Evolutionary conservation across 2,329 filamentous ascomycete genomes (phyloP).

Genomic region (Aspergillus sp.): DNA sequence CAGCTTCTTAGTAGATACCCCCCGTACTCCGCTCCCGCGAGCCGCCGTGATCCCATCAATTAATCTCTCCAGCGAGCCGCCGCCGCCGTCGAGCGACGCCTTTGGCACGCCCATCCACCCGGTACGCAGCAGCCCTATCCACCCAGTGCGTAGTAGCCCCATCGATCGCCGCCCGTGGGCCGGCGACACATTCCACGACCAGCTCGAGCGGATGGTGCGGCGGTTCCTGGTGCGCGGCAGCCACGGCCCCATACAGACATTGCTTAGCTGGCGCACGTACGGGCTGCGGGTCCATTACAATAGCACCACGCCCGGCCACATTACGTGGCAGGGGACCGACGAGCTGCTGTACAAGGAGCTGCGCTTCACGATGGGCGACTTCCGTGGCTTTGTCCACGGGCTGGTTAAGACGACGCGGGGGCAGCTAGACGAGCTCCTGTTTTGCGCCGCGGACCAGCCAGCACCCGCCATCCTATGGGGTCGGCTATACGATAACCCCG

Average conservation of each 20-base stretch:
- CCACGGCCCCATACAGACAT: constrained; percentile 2
- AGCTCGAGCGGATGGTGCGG: background rate
- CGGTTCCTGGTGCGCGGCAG: constrained; percentile 4
- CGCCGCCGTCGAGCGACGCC: background rate
- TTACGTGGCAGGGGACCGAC: background rate
- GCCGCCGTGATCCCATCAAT: background rate
- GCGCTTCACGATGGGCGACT: constrained; percentile 6
- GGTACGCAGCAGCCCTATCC: background rate
- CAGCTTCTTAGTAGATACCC: background rate
- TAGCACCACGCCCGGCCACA: background rate
- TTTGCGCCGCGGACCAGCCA: background rate
- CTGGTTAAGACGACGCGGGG: background rate
- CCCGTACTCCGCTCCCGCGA: background rate
- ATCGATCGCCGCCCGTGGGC: background rate
- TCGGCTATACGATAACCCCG: constrained; percentile 1
- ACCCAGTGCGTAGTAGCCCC: background rate
- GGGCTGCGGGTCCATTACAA: constrained; percentile 11
- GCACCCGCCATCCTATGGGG: background rate
- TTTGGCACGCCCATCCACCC: background rate
- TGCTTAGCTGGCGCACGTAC: constrained; percentile 4
- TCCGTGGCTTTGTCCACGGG: constrained; percentile 3
- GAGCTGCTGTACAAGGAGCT: constrained; percentile 3
- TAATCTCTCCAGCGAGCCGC: background rate
- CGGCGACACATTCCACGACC: background rate
- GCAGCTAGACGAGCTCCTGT: background rate